Base-by-base conservation (phyloP, 441 rosid genomes). In the Jatropha podagrica region DNA sequence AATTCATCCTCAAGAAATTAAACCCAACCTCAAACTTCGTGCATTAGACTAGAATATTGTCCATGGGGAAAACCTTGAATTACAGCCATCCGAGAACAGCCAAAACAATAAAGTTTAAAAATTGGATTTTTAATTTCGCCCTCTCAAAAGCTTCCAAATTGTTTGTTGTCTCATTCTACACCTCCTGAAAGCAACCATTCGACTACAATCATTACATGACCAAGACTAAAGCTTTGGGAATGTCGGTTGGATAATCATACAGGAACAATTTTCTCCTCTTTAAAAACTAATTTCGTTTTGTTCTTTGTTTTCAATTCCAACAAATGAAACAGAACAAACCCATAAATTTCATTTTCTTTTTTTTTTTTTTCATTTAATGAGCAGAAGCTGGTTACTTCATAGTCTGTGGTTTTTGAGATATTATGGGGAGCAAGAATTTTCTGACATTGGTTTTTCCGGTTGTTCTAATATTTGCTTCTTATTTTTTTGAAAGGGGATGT, bases 391-490 rank as follows among this genome's bases (percentile, higher is more conserved):
- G 23, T 48, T 72, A 68, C 7, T 72, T 65, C 41, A 42, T 51
- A 40, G n/a, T 77, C 37, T 44, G 49, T 66, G 41, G 55, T 67
- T 38, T 23, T 68, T 73, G 38, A 20, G 55, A 37, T 54, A 76
- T 63, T 7, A 76, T 72, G 79, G 78, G 76, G 55, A 48, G 17
- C 65, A 80, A 46, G 59, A 84, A 26, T 59, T 70, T 52, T 52
- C 20, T 78, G 26, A 73, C 76, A 41, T 76, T 77, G 51, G 69
- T 71, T 76, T 77, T 80, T 10, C 69, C 82, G 44, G 18, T 82
- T 46, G n/a, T 77, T 79, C 68, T 79, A 12, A 55, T 76, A 37
- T 65, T 87, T 74, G 74, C 71, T 65, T 78, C 82, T 68, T 68
- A n/a, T 58, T 82, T 80, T 52, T 55, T 80, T 27, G 79, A 70